Percentiles rank a stretch among this genome's conserved stretches.
Evolutionary conservation across 805 yeast genomes (phyloP).

Genomic region (Myxozyma sirexii): DNA sequence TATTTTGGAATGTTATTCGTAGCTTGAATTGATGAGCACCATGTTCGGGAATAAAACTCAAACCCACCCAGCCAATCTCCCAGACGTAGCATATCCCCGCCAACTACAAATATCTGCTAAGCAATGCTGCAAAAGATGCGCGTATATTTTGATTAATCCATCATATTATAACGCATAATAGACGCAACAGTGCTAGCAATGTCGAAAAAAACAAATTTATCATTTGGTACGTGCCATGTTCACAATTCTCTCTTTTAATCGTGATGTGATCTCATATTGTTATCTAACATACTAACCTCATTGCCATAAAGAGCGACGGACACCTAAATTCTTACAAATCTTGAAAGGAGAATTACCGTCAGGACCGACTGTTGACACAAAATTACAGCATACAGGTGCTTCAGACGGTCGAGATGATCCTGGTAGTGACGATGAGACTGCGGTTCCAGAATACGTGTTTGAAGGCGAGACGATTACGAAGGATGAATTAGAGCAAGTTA

Average conservation of each 20-base stretch:
- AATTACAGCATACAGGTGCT: background rate
- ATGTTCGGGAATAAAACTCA: too few relatives aligned
- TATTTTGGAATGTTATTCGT: too few relatives aligned
- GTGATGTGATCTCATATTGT: too few relatives aligned
- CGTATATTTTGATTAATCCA: too few relatives aligned
- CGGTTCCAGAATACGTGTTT: constrained; percentile 23
- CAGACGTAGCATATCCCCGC: too few relatives aligned
- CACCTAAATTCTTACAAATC: constrained; percentile 25
- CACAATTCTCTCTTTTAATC: too few relatives aligned
- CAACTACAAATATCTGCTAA: too few relatives aligned
- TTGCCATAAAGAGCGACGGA: constrained; percentile 6
- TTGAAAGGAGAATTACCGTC: constrained; percentile 25
- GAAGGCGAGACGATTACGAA: constrained; percentile 25
- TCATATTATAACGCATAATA: too few relatives aligned
- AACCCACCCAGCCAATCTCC: too few relatives aligned
- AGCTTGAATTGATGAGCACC: too few relatives aligned
- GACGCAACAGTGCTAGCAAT: too few relatives aligned
- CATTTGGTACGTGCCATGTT: constrained; percentile 20
- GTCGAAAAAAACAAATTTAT: constrained; percentile 11
- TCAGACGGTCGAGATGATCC: background rate
- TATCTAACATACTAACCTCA: background rate
- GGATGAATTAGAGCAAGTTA: constrained; percentile 25
- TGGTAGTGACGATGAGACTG: constrained; percentile 14
- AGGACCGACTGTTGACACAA: constrained; percentile 19
- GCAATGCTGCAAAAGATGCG: too few relatives aligned